Base-by-base conservation (phyloP, 352 stramenopile species). In the Pythium angustatum region DNA sequence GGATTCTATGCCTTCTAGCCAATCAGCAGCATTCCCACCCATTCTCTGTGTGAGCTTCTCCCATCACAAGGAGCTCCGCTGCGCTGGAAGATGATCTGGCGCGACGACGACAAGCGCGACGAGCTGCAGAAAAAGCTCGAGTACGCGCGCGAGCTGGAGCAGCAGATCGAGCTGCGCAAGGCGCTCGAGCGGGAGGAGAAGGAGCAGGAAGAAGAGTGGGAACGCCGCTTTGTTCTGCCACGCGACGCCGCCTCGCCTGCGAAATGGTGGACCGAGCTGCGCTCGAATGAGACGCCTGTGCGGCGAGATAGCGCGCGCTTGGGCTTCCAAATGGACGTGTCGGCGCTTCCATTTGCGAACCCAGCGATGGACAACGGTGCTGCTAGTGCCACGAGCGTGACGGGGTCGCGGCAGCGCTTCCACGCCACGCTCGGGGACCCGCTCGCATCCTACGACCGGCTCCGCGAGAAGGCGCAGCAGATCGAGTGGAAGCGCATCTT, bases 261-360 rank as follows among this genome's bases (percentile, higher is more conserved):
- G 44, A 90, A 88, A 56, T 93, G 84, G 84, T 76, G 90, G 53
- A 75, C 82, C 27, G 78, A 93, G 48, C 80, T 79, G 55, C 82
- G 84, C 28, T 70, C 77, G 33, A 62, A 22, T 45, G 56, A 63
- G 27, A 14, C 53, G 53, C 17, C 28, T 10, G 31, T 74, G 44
- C 59, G 47, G 47, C 36, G 4, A 3, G 11, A 10, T 19, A 22
- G 58, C 24, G 30, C 58, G 11, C 28, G 28, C 24, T 34, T 60
- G 19, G 40, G 62, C 21, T 69, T 73, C 31, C 45, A 62, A 10
- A 54, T 66, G 56, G 66, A 73, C 52, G 45, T 34, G 24, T 64
- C 51, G 9, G 65, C 58, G 34, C 27, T 64, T 9, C 44, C 59
- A 2, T 56, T 56, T n/a, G 47, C 48, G 27, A 44, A 58, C 33